Base-by-base conservation (phyloP, 2,329 filamentous ascomycete species). In the Zymoseptoria ardabiliae region DNA sequence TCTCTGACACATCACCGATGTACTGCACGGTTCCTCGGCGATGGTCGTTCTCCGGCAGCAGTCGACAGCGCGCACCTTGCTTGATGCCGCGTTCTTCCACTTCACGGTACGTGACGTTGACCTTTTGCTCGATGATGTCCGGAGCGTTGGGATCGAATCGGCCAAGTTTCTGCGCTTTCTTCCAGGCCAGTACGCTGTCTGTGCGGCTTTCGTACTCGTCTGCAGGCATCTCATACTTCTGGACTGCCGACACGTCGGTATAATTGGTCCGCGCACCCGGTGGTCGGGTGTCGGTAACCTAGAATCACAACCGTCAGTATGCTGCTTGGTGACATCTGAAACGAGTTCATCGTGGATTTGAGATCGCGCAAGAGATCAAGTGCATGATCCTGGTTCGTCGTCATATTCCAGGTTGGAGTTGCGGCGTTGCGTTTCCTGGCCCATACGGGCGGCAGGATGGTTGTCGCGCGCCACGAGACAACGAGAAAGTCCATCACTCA, bases 121-220 rank as follows among this genome's bases (percentile, higher is more conserved):
- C 78, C 72, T 89, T 89, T 63, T 89, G 83, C 71, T 90, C 81
- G 72, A 91, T 87, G 21, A 88, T 83, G 61, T 81, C 84, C 19
- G 89, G 85, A 7, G 91, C 90, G 67, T 87, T 81, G 11, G 94
- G 94, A 72, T 97, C 91, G 76, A 99, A 99, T 41, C 94, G 90
- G 55, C 94, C 94, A n/a, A 97, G 84, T 73, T 95, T 92, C 74
- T 96, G 87, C n/a, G 85, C 79, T 77, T 90, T 93, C 77, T 99
- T 99, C 91, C 91, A 97, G 5, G 92, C 90, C 22, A 97, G 83
- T 13, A 99, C 94, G 3, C 89, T 93, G 75, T 97, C 90, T 50
- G 85, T 80, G 71, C 92, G 91, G 70, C 85, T 85, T 72, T 91
- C 91, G 76, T 99, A 99, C 71, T 92, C 88, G 54, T 87, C 82